phyloP scores from a whole-genome alignment of 257 asterid species.

The Petunia secreta region DNA sequence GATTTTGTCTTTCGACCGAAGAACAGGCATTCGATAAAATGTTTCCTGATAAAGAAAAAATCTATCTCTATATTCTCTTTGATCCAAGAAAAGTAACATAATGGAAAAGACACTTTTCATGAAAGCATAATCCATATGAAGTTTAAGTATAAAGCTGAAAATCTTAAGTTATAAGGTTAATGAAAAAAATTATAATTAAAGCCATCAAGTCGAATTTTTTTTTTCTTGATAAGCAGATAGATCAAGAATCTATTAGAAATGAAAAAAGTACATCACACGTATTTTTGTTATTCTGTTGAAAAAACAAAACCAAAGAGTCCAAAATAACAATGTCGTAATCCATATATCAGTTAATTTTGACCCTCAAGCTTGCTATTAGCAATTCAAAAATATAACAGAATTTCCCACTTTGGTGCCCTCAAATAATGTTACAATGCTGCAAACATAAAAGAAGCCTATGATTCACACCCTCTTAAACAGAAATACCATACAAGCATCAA shows the following conservation, averaged over 20 bases:
- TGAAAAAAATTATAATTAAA: neutral
- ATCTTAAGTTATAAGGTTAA: neutral
- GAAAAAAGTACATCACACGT: too few relatives aligned
- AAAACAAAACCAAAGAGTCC: too few relatives aligned
- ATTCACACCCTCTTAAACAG: neutral
- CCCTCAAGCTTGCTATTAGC: neutral
- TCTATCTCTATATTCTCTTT: neutral
- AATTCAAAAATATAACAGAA: neutral
- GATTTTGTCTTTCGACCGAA: neutral
- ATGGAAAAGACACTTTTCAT: neutral
- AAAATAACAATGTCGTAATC: too few relatives aligned
- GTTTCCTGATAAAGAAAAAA: neutral
- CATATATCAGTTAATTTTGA: too few relatives aligned
- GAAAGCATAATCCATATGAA: neutral
- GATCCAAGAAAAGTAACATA: too few relatives aligned
- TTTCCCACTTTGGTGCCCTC: neutral
- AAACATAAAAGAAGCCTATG: neutral
- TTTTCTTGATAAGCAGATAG: neutral
- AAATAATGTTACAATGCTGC: neutral
- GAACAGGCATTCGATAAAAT: neutral
- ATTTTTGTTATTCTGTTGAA: neutral
- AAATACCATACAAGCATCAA: neutral
- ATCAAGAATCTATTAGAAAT: neutral
- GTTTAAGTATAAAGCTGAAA: neutral
- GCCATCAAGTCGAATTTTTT: neutral